phyloP scores from a whole-genome alignment of 2,329 filamentous ascomycete species.

The Aureobasidium mangrovei region DNA sequence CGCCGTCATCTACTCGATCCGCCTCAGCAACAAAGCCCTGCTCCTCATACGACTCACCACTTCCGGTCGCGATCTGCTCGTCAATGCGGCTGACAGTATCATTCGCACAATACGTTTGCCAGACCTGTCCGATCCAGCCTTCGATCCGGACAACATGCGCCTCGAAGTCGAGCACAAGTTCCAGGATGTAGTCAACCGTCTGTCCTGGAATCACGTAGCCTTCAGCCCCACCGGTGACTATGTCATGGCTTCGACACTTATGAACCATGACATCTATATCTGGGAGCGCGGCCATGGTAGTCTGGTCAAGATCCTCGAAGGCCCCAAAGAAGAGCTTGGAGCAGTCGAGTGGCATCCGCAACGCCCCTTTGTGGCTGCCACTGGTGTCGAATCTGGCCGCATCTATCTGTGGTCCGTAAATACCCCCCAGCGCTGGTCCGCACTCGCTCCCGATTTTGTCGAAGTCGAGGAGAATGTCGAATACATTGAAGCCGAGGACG shows the following conservation, averaged over 20 bases:
- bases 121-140: conserved; percentile 52
- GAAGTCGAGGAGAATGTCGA: conserved; percentile 98
- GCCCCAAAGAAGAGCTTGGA: conserved; percentile 90
- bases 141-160: conserved; percentile 78
- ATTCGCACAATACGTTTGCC: conserved; percentile 89
- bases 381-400: conserved; percentile 82
- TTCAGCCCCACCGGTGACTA: conserved; percentile 94
- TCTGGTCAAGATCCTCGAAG: conserved; percentile 92
- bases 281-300: conserved; percentile 94
- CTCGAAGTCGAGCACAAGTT: conserved; percentile 96
- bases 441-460: conserved; percentile 88
- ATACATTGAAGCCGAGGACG: conserved; percentile 90
- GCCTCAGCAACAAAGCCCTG: conserved; percentile 78
- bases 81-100: conserved; percentile 90
- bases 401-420: conserved; percentile 96
- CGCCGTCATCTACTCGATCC: conserved; percentile 80
- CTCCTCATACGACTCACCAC: conserved; percentile 76
- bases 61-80: conserved; percentile 77
- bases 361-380: conserved; percentile 78
- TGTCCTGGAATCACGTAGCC: conserved; percentile 95
- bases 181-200: conserved; percentile 88
- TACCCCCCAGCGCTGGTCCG: conserved; percentile 94
- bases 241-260: conserved; percentile 90
- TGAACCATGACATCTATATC: conserved; percentile 97
- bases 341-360: conserved; percentile 96